phyloP scores from a whole-genome alignment of 2,329 filamentous ascomycete genomes.

The Neonectria magnoliae region DNA sequence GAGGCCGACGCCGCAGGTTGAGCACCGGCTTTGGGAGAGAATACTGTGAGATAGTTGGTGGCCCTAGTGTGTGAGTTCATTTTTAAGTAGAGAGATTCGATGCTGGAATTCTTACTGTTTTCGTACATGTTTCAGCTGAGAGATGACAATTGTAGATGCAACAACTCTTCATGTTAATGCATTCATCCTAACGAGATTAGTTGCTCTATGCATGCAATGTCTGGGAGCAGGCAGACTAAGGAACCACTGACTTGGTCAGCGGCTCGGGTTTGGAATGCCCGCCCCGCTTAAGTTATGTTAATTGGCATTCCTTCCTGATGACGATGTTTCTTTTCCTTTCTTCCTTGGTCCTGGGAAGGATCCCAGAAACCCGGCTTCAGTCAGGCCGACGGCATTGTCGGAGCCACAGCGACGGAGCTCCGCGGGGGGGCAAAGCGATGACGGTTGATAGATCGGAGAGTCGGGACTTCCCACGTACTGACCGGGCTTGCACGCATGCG shows the following conservation, averaged over 20 bases:
- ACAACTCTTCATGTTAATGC: background rate
- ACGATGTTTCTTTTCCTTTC: background rate
- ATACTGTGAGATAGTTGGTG: no score
- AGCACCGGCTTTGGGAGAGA: background rate
- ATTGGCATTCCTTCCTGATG: no score
- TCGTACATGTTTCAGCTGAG: background rate
- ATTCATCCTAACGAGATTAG: background rate
- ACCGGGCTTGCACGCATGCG: no score
- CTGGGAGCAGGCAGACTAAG: background rate
- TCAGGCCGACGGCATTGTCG: no score
- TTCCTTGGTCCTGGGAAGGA: background rate
- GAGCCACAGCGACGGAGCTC: background rate
- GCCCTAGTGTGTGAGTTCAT: no score
- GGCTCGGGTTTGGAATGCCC: background rate
- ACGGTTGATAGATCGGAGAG: no score
- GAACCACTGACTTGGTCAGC: background rate
- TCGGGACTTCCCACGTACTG: no score
- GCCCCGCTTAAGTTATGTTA: background rate
- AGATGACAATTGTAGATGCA: background rate
- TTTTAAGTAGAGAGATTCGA: background rate
- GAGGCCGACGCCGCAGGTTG: background rate
- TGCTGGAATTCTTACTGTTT: background rate
- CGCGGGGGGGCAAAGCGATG: no score
- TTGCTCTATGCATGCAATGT: background rate
- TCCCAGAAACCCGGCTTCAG: background rate